These are phyloP conservation scores for Grammothele lineata DNA, from an alignment of 768 basidiomycete species.

Conservation along the genomic window DNA sequence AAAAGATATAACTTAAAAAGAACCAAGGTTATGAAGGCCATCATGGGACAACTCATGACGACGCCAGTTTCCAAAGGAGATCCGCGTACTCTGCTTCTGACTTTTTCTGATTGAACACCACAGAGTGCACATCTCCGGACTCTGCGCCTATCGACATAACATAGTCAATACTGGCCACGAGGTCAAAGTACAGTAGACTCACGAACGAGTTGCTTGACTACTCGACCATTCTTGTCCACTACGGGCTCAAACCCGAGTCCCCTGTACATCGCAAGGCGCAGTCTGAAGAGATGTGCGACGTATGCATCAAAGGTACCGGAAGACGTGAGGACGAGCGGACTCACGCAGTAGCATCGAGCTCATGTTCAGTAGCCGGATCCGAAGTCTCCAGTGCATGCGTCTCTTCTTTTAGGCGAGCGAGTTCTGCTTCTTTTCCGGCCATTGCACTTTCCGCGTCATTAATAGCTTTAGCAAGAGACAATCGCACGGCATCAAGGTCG, in stretches of 20 bases:
- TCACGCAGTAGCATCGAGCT: constrained; percentile 66
- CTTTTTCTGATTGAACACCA: constrained; percentile 25
- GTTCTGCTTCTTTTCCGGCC: constrained; percentile 66
- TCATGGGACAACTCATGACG: constrained; percentile 23
- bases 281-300: constrained; percentile 31
- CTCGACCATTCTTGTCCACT: constrained; percentile 43
- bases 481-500: constrained; percentile 55
- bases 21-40: constrained; percentile 2
- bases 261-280: constrained; percentile 66
- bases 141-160: constrained; percentile 36
- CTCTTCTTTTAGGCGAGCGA: constrained; percentile 64
- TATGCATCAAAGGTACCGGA: too few relatives aligned
- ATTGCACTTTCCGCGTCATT: constrained; percentile 65
- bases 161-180: background rate
- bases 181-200: too few relatives aligned
- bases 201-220: constrained; percentile 68
- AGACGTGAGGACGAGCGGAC: constrained; percentile 20
- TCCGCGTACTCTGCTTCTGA: constrained; percentile 27
- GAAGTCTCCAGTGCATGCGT: constrained; percentile 55
- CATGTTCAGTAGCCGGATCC: constrained; percentile 72
- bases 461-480: constrained; percentile 70
- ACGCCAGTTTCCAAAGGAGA: constrained; percentile 33
- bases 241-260: constrained; percentile 71
- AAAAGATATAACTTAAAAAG: background rate
- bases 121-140: constrained; percentile 38